A percentile compares a stretch with the other conserved stretches of the same genome.
These are phyloP conservation scores for Prunus davidiana DNA, from an alignment of 306 rosid species.

Conservation along the genomic window DNA sequence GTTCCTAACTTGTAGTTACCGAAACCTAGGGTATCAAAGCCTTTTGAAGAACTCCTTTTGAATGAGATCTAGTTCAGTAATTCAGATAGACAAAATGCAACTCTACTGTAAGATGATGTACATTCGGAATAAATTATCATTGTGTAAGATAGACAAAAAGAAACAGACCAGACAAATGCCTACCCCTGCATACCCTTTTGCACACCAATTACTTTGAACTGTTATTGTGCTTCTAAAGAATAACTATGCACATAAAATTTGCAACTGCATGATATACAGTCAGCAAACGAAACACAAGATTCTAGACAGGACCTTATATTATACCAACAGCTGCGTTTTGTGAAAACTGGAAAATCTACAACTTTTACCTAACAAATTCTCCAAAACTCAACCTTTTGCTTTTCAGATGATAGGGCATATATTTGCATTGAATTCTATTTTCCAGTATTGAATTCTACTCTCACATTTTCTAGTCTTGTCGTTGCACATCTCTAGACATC, in stretches of 20 bases:
- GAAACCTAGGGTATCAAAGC: not conserved
- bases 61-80: not conserved
- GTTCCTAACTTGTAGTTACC: not conserved
- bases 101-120: not conserved
- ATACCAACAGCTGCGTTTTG: not conserved
- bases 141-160: not conserved
- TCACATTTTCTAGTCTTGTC: not conserved
- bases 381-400: not conserved
- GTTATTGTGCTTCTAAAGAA: not conserved
- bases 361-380: not conserved
- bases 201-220: not conserved
- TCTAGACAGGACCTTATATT: not conserved
- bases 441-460: not conserved
- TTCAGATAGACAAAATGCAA: not conserved
- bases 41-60: not conserved
- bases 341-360: not conserved
- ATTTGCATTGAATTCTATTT: not conserved
- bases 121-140: not conserved
- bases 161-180: not conserved
- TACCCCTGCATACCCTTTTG: not conserved
- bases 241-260: not conserved
- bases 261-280: not conserved
- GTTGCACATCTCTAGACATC: not conserved
- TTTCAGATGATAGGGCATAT: not conserved
- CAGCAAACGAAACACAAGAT: not conserved